Evolutionary conservation across 805 yeast species (phyloP), one percentile per base, ranked within the genome.

Genomic region (Candida nitratophila): DNA sequence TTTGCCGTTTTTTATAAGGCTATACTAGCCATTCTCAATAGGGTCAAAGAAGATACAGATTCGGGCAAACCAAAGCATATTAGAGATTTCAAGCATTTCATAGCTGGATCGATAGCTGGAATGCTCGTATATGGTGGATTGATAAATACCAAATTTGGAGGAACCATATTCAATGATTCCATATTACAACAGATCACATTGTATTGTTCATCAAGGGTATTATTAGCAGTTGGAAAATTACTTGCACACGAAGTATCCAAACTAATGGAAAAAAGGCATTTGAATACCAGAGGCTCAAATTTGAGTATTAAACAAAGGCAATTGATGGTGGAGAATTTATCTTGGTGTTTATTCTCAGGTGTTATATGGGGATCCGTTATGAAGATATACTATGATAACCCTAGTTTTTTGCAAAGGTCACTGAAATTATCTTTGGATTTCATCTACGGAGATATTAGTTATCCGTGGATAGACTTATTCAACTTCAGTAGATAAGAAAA

Each of bases 141-240:
- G 17, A 17, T 58, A 14, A 54, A 53, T 39, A 31, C 24, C 10
- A 21, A 15, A n/a, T n/a, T 39, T 33, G 17, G 24, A 10, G 39
- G 27, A 24, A 10, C 27, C 10, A 10, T 42, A 1, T 36, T 51
- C 14, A 57, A 58, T 36, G 55, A 56, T 19, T 44, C 57, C 4
- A 80, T 83, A 26, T 71, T 85, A n/a, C 83, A 79, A 49, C 90
- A 84, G 60, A 76, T 85, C 50, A 85, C 89, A 1, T 69, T 85
- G 41, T 85, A 85, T 54, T 82, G 87, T 48, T 74, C 81, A 44
- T 78, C 87, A 3, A 68, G 95, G 37, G 86, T 83, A 4, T 56
- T 77, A 41, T 56, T 86, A 36, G 91, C 86, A 0, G 41, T 73
- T 4, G 82, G 83, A 14, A 80, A 77, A 54, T 69, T 73, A 37